Evolutionary conservation across 2,329 filamentous ascomycete genomes (phyloP), one percentile per base, ranked within the genome.

Genomic region (Talaromyces atroroseus): DNA sequence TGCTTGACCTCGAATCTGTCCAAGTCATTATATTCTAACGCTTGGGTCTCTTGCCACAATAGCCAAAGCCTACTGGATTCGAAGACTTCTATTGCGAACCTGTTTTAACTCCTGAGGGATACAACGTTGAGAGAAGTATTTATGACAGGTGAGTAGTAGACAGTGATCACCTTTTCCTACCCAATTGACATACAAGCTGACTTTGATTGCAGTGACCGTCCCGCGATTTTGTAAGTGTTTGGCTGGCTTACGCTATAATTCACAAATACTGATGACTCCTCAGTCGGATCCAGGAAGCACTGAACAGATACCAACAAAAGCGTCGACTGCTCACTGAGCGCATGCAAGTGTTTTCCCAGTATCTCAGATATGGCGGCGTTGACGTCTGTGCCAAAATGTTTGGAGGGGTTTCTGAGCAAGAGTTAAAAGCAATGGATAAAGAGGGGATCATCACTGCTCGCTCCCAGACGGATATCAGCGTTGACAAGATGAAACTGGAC

Each of bases 81-180:
- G 89, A 92, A 82, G 86, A 91, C 60, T 90, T 84, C 69, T 94
- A 83, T 67, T 85, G 88, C 12, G 92, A 97, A 69, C 80, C 86
- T 1, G 91, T 91, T 0, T 74, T 95, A 59, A 92, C 87, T 0
- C 84, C 86, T 0, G 79, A 78, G 0, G 85, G 95, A 66, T 80
- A 82, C 49, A 73, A 79, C 2, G 79, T 87, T 51, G 89, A 95
- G 65, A 74, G 80, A 20, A 77, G 81, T 12, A 74, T 94, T 23
- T 99, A 96, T 66, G 70, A 83, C 61, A 68, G 74, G 77, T 88
- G 76, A 69, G 84, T 74, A 49, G 7, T n/a, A 10, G n/a, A 6
- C 20, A 14, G 20, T 46, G n/a, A n/a, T 32, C 3, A 21, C 11
- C 18, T 16, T 11, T 21, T 36, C 2, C 26, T 34, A 16, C 47